Base-by-base conservation (phyloP, 2,329 filamentous ascomycete species). In the Mariannaea elegans region DNA sequence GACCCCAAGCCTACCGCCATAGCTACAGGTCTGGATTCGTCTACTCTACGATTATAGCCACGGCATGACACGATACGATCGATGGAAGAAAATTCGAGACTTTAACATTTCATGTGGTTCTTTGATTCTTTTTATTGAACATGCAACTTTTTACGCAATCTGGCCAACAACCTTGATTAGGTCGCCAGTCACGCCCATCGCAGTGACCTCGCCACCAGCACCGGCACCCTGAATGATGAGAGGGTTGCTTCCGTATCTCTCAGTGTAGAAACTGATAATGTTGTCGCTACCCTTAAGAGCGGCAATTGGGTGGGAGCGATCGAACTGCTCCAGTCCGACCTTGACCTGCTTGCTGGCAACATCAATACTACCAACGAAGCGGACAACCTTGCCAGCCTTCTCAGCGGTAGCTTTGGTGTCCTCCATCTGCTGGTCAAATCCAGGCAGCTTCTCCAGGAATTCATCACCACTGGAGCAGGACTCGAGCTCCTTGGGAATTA, bases 221-320 rank as follows among this genome's bases (percentile, higher is more conserved):
- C 94, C 95, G 32, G 93, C 93, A 60, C 95, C 95, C 81, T 98
- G 94, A 64, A 99, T 87, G 73, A 97, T 97, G 64, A 99, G 82
- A 41, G 95, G 94, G 78, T 94, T 96, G 74, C 83, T 85, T 59
- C 93, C 93, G 74, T 99, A 99, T 71, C 95, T 86, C 83, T 96
- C 91, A 6, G 95, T 99, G 80, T 97, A 97, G 83, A 99, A 97
- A 82, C 90, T 97, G 75, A 99, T 97, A 75, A 99, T 97, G 82
- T 99, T 99, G 76, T 98, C 95, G 77, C 94, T 98, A 32, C 95
- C 95, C 85, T 97, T 97, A 58, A 99, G 84, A 46, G 91, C 90
- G 13, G 95, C 95, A 79, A 99, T 97, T 12, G 95, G 92, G 73
- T 96, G 93, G 61, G 90, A 91, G 69, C 87, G 87, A 67, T 97